A percentile compares a stretch with the other conserved stretches of the same genome.
Evolutionary conservation across 208 protist genomes (phyloP).

Genomic region (Acanthamoeba lenticulata): DNA sequence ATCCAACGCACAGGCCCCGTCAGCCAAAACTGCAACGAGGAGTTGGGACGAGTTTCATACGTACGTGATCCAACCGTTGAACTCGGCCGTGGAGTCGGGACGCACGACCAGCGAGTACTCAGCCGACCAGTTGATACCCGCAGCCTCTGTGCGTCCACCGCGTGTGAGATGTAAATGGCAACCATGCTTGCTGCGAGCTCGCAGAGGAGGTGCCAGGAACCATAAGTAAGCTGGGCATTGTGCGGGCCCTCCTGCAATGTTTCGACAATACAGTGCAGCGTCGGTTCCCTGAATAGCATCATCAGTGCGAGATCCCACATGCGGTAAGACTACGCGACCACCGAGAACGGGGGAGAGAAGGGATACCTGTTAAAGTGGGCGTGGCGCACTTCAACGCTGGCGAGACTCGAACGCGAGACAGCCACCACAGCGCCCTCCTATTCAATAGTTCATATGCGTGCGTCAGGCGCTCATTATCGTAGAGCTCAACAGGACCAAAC

Average conservation of each 20-base stretch:
- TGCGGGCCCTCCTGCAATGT: not conserved
- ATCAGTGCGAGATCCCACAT: not conserved
- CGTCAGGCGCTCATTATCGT: not conserved
- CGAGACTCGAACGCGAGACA: not conserved
- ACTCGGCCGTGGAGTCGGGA: not conserved
- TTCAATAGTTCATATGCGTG: not conserved
- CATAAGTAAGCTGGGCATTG: conserved; percentile 10
- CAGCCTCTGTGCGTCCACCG: not conserved
- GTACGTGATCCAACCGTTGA: conserved; percentile 35
- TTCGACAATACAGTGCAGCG: conserved; percentile 16
- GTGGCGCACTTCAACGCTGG: not conserved
- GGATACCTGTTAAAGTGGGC: not conserved
- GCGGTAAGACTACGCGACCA: not conserved
- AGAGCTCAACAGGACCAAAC: not conserved
- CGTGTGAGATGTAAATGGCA: not conserved
- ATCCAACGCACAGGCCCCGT: not conserved
- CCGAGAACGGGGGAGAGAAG: not conserved
- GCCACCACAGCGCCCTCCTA: not conserved
- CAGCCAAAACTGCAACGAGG: not conserved
- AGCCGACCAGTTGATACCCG: conserved; percentile 30
- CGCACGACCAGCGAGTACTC: conserved; percentile 13
- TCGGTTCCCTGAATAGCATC: not conserved
- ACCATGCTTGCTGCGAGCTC: not conserved
- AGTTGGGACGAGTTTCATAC: not conserved
- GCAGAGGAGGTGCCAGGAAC: not conserved